Evolutionary conservation across 352 stramenopile species (phyloP).

Genomic region (Phytophthora meadii): DNA sequence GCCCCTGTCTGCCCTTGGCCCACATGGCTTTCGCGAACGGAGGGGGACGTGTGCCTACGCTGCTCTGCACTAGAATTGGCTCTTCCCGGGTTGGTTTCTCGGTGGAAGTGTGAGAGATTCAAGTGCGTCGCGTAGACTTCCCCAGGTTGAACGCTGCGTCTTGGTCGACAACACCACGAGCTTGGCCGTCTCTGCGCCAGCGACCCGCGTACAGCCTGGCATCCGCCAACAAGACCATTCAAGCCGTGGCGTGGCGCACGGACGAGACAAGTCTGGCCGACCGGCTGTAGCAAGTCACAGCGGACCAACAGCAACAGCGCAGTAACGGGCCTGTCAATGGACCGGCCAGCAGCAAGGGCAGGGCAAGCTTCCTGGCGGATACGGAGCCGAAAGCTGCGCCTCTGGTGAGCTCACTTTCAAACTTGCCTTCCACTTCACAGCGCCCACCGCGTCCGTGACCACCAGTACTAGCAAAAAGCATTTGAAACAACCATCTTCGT

Average conservation of each 20-base stretch:
- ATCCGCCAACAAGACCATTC: conserved; percentile 39
- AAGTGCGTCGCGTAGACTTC: conserved; percentile 22
- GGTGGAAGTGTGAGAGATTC: conserved; percentile 34
- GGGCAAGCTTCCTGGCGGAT: conserved; percentile 29
- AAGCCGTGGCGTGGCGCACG: conserved; percentile 35
- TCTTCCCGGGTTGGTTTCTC: conserved; percentile 39
- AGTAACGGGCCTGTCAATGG: conserved; percentile 34
- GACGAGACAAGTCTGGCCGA: conserved; percentile 32
- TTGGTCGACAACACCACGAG: conserved; percentile 41
- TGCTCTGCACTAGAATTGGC: conserved; percentile 34
- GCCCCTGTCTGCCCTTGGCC: conserved; percentile 32
- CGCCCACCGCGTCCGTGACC: conserved; percentile 30
- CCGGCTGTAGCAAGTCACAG: conserved; percentile 43
- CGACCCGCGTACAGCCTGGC: conserved; percentile 31
- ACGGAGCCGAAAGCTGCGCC: conserved; percentile 24
- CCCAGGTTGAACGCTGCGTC: conserved; percentile 21
- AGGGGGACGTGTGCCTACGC: conserved; percentile 19
- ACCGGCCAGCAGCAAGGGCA: conserved; percentile 29
- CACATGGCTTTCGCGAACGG: conserved; percentile 44
- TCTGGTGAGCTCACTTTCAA: conserved; percentile 50
- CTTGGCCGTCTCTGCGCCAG: conserved; percentile 26
- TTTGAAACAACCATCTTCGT: conserved; percentile 21
- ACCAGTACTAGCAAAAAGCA: conserved; percentile 31
- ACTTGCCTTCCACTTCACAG: conserved; percentile 48
- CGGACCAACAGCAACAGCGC: conserved; percentile 32